A percentile compares a stretch with the other conserved stretches of the same genome.
Evolutionary conservation across 2,329 filamentous ascomycete species (phyloP).

Genomic region (Leptographium lundbergii): DNA sequence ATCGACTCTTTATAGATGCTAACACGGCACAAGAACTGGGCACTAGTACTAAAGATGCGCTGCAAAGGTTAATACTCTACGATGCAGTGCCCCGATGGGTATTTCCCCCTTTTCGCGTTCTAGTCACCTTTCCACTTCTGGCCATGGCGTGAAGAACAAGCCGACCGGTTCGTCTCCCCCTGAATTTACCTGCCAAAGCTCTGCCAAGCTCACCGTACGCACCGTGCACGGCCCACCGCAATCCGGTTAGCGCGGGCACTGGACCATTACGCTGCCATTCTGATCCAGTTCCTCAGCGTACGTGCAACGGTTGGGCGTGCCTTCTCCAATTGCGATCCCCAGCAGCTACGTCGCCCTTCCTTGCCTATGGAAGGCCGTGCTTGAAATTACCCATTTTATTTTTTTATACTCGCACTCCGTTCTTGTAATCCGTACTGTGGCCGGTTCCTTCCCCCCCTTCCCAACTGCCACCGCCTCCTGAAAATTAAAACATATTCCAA

Average conservation of each 20-base stretch:
- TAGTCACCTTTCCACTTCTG: conserved; percentile 8
- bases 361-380: not conserved
- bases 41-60: not conserved
- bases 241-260: not conserved
- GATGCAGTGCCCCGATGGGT: not conserved
- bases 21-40: not conserved
- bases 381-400: conserved; percentile 7
- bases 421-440: not conserved
- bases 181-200: conserved; percentile 9
- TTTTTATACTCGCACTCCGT: not conserved
- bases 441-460: conserved; percentile 4
- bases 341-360: conserved; percentile 1
- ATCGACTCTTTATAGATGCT: not conserved
- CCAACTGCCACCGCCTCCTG: conserved; percentile 12
- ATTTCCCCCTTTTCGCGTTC: conserved; percentile 7
- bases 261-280: not conserved
- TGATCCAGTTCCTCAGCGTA: not conserved
- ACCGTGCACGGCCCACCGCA: conserved; percentile 9
- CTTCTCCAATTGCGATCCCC: conserved; percentile 6
- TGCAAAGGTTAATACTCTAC: not conserved
- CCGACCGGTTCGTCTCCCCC: conserved; percentile 8
- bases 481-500: conserved; percentile 14
- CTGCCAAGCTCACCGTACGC: conserved; percentile 1
- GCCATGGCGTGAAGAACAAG: conserved; percentile 8
- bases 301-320: conserved; percentile 1